phyloP scores from a whole-genome alignment of 2,329 filamentous ascomycete genomes.

The Shiraia sp. region DNA sequence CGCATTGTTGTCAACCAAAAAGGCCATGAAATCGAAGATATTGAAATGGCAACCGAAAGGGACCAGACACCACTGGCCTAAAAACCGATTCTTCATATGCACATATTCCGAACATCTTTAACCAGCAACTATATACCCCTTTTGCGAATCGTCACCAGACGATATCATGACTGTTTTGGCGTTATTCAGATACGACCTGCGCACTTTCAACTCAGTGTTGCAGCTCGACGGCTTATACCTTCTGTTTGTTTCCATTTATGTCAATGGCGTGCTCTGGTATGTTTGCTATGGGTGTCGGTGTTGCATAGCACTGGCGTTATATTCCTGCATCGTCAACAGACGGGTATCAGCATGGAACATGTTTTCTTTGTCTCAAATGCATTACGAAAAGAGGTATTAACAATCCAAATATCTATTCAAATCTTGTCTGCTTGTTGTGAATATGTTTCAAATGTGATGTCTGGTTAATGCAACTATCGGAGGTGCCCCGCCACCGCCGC shows the following conservation, averaged over 20 bases:
- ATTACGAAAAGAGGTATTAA: background rate
- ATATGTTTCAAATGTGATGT: too few species aligned
- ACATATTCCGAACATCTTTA: constrained; percentile 28
- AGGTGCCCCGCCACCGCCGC: constrained; percentile 2
- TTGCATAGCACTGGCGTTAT: constrained; percentile 35
- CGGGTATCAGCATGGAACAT: constrained; percentile 1
- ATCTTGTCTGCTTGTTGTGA: background rate
- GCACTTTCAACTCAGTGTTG: constrained; percentile 1
- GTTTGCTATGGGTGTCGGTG: constrained; percentile 10
- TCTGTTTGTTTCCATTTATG: constrained; percentile 10
- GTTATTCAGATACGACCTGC: constrained; percentile 9
- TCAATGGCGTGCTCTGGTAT: constrained; percentile 12
- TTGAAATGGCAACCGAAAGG: constrained; percentile 34
- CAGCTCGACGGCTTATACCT: constrained; percentile 6
- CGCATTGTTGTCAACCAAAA: constrained; percentile 64
- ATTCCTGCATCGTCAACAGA: constrained; percentile 11
- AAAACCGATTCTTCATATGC: constrained; percentile 14
- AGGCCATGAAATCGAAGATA: constrained; percentile 43
- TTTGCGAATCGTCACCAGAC: constrained; percentile 16
- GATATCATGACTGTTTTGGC: constrained; percentile 16
- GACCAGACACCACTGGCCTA: constrained; percentile 24
- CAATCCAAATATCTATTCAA: background rate
- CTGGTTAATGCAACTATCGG: background rate
- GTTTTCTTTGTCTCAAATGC: background rate
- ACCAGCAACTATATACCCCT: constrained; percentile 34